A percentile compares a stretch with the other conserved stretches of the same genome.
phyloP scores from a whole-genome alignment of 2,329 filamentous ascomycete genomes.

The Fusarium avenaceum region DNA sequence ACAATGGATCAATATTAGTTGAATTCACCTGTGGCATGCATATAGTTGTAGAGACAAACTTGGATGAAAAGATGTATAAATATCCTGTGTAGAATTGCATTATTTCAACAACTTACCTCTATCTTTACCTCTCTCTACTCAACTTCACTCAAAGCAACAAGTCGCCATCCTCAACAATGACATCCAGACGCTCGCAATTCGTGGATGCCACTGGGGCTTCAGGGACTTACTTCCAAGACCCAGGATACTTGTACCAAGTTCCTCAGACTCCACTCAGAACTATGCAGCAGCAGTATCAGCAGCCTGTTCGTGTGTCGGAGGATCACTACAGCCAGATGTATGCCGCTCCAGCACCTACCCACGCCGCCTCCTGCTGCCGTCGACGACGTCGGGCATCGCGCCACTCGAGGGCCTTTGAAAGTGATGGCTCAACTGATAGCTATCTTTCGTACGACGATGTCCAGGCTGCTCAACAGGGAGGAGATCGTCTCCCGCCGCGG shows the following conservation, averaged over 20 bases:
- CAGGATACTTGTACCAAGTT: constrained; percentile 16
- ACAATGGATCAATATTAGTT: background rate
- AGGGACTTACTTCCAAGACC: constrained; percentile 10
- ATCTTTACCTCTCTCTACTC: constrained; percentile 1
- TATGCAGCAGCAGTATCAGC: background rate
- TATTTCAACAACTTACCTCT: background rate
- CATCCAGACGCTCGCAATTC: constrained; percentile 23
- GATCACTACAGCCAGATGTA: constrained; percentile 21
- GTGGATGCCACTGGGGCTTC: constrained; percentile 1
- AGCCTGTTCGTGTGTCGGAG: constrained; percentile 7
- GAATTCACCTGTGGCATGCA: background rate
- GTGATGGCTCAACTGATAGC: constrained; percentile 8
- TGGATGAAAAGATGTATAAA: constrained; percentile 17
- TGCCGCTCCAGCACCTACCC: constrained; percentile 1
- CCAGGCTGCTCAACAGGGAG: constrained; percentile 3
- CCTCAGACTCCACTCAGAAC: constrained; percentile 8
- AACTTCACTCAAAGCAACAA: constrained; percentile 4
- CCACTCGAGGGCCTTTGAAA: constrained; percentile 11
- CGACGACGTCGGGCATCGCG: constrained; percentile 25
- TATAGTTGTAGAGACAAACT: constrained; percentile 3
- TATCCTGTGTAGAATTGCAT: constrained; percentile 2
- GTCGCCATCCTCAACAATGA: constrained; percentile 12
- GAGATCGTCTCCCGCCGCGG: constrained; percentile 31
- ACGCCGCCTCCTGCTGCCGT: constrained; percentile 17
- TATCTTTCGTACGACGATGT: constrained; percentile 14